Base-by-base conservation (phyloP, 1,284 basidiomycete genomes). In the Entoloma clypeatum region DNA sequence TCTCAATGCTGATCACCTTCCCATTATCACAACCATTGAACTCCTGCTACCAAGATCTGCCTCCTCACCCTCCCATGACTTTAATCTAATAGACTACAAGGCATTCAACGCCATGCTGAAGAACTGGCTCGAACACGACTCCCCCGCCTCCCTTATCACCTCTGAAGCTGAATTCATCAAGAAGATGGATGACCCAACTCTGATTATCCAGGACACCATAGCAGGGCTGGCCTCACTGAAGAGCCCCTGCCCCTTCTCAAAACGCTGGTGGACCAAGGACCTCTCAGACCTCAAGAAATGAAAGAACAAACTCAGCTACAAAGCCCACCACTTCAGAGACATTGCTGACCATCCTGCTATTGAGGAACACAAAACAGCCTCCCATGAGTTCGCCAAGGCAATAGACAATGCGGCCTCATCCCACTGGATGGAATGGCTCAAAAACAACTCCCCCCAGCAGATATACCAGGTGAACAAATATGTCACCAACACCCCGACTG, bases 391-490 rank as follows among this genome's bases (percentile, higher is more conserved):
- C 16, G 22, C 22, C 8, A 11, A 23, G 6, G 19, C 43, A 26
- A 11, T 19, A 8, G 3, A 14, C 1, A 10, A 32, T 2, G n/a
- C n/a, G n/a, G n/a, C n/a, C n/a, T n/a, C n/a, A n/a, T n/a, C n/a
- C n/a, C 37, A 39, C 21, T 45, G 43, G 43, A 8, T 19, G 3
- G 28, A 40, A 3, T 45, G 39, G 43, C 39, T 45, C n/a, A 35
- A 45, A 19, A 36, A 21, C 16, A 41, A 41, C 16, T 19, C 29
- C 9, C 23, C 44, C 4, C n/a, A n/a, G n/a, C n/a, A n/a, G n/a
- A n/a, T n/a, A n/a, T n/a, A n/a, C n/a, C n/a, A n/a, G n/a, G n/a
- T 17, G 2, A 18, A 43, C 14, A 43, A 38, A 7, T 43, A 39
- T 17, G 13, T 17, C 2, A 35, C 44, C 4, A 45, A 17, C n/a